Base-by-base conservation (phyloP, 495 filamentous ascomycete species). In the Xylaria venustula region DNA sequence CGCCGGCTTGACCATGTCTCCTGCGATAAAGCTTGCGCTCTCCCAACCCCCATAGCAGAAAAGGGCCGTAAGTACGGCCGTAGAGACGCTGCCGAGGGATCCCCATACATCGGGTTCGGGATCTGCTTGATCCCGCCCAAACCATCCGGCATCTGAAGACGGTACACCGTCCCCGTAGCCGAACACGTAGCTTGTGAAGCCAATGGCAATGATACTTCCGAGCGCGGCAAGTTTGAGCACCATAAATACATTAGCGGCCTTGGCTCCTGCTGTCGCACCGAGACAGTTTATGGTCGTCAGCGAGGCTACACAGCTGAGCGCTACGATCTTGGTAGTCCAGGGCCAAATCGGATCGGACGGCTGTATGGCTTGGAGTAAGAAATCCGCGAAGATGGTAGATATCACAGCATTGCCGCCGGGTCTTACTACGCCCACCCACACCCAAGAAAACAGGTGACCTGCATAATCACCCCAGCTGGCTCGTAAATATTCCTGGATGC, bases 401-500 rank as follows among this genome's bases (percentile, higher is more conserved):
- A 73, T 64, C 22, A 66, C 46, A 41, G 61, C 63, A 45, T 64
- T 64, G 20, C 65, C 62, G n/a, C 53, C 58, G 50, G 57, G 65
- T 51, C 72, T 73, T 28, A 57, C 61, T 56, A 76, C 68, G 17
- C 65, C 66, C 42, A 79, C 71, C 65, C 67, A 75, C 15, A 71
- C 66, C 69, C 72, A 77, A 23, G 67, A 53, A 60, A 69, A 73
- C 25, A 79, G 53, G 52, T 74, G 77, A 7, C 68, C 73, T 14
- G 65, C 36, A 45, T 68, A 63, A 15, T 76, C 71, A 12, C 73
- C 72, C 52, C 72, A 77, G 28, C 68, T 62, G 17, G 64, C 20
- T 1, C 69, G 58, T 12, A 79, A 67, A 54, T 80, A 80, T 49
- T 79, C 75, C 57, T 78, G 77, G 8, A 75, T 71, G 5, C 78